Percentiles rank a stretch among this genome's conserved stretches.
phyloP scores from a whole-genome alignment of 768 basidiomycete genomes.

The Chalciporus sphaerocephalus region DNA sequence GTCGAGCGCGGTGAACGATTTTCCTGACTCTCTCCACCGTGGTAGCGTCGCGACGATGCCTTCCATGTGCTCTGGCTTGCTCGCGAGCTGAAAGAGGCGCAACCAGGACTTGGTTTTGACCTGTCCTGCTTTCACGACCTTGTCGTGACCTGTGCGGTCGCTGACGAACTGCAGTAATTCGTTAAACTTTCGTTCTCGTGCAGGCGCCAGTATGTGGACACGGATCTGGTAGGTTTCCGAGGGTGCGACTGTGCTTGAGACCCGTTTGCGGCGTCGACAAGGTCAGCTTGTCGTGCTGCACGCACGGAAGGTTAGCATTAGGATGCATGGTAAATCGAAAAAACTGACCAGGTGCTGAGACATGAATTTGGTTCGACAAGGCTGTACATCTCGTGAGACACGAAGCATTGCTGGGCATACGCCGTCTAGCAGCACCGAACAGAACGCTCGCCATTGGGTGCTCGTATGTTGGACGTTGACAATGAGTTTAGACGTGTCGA shows the following conservation, averaged over 20 bases:
- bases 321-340: too few species aligned
- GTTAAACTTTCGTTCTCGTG: slow-evolving; percentile 22
- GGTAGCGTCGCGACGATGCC: slow-evolving; percentile 45
- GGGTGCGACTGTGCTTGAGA: background rate
- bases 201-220: background rate
- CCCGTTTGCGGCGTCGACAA: slow-evolving; percentile 9
- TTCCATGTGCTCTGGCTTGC: slow-evolving; percentile 46
- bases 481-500: background rate
- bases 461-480: background rate
- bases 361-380: slow-evolving; percentile 13
- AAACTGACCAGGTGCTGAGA: slow-evolving; percentile 18
- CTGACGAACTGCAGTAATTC: slow-evolving; percentile 25
- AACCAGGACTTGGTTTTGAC: slow-evolving; percentile 48
- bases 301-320: too few species aligned
- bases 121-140: slow-evolving; percentile 28
- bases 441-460: slow-evolving; percentile 17
- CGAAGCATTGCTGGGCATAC: background rate
- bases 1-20: slow-evolving; percentile 37
- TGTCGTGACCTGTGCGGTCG: slow-evolving; percentile 29
- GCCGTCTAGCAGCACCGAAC: slow-evolving; percentile 11
- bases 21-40: slow-evolving; percentile 43
- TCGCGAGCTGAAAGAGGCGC: slow-evolving; percentile 48
- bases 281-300: slow-evolving; percentile 12
- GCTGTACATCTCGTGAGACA: slow-evolving; percentile 5
- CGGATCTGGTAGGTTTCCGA: background rate